A percentile compares a stretch with the other conserved stretches of the same genome.
Conservation (phyloP, 2,329 filamentous ascomycete species). For the Sporothrix mexicana region DNA sequence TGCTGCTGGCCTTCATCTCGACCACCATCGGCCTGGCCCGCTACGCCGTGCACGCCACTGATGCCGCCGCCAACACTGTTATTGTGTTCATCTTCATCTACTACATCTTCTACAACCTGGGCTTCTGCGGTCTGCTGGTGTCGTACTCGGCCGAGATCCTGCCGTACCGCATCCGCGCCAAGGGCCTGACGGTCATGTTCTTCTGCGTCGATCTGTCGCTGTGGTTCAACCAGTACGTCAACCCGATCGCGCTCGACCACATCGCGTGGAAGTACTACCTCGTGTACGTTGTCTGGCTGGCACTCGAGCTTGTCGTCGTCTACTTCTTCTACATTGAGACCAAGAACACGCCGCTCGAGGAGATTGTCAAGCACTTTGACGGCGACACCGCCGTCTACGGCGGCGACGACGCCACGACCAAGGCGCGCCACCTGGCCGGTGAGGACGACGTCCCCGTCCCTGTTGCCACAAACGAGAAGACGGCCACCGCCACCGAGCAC, state of each 20-base stretch:
- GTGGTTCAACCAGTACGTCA: constrained; percentile 49
- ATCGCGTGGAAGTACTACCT: constrained; percentile 52
- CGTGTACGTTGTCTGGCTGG: constrained; percentile 52
- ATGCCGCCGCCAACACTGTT: constrained; percentile 42
- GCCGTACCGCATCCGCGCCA: constrained; percentile 43
- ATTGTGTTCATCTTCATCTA: constrained; percentile 42
- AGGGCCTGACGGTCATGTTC: constrained; percentile 53
- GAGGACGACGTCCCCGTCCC: constrained; percentile 28
- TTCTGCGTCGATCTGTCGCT: constrained; percentile 49
- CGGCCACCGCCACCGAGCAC: constrained; percentile 29
- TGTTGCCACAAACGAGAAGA: constrained; percentile 31
- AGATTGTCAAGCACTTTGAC: constrained; percentile 36
- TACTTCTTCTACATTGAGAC: constrained; percentile 88
- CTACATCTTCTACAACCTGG: constrained; percentile 42
- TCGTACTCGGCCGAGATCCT: constrained; percentile 42
- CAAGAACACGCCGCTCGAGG: constrained; percentile 48
- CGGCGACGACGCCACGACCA: constrained; percentile 34
- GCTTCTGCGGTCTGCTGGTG: constrained; percentile 41
- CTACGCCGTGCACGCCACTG: constrained; percentile 34
- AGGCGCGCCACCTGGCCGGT: constrained; percentile 36
- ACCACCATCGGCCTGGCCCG: constrained; percentile 40
- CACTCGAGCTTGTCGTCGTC: constrained; percentile 58
- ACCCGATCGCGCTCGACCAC: constrained; percentile 50
- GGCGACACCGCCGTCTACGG: constrained; percentile 35
- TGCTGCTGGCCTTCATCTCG: constrained; percentile 40